These are phyloP conservation scores for Pyrenochaeta sp. DNA, from an alignment of 2,329 filamentous ascomycete species.

Conservation along the genomic window DNA sequence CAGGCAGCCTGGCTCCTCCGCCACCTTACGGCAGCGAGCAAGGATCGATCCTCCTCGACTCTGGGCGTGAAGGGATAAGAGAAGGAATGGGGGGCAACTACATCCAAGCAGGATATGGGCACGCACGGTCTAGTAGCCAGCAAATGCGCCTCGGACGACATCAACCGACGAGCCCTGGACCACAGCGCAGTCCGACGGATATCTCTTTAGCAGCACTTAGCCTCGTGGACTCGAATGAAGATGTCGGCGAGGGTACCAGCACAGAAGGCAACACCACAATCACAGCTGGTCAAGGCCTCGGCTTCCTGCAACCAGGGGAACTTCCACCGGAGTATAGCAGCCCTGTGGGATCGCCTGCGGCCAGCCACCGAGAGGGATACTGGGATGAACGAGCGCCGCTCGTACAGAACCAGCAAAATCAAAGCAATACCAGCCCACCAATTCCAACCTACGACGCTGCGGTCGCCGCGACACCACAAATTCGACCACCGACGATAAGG, in stretches of 20 bases:
- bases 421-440: conserved; percentile 61
- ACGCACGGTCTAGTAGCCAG: conserved; percentile 78
- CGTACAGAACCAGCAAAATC: conserved; percentile 35
- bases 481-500: conserved; percentile 31
- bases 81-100: conserved; percentile 62
- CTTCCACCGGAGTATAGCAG: conserved; percentile 61
- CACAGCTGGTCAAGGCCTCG: conserved; percentile 40
- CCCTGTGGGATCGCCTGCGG: conserved; percentile 55
- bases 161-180: conserved; percentile 85
- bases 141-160: conserved; percentile 74
- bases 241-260: conserved; percentile 77
- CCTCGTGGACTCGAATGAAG: conserved; percentile 70
- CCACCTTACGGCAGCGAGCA: conserved; percentile 97
- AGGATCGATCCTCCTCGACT: conserved; percentile 92
- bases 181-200: conserved; percentile 89
- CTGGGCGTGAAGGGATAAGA: conserved; percentile 67
- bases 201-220: conserved; percentile 91
- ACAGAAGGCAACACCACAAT: conserved; percentile 34
- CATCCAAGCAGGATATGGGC: conserved; percentile 61
- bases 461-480: conserved; percentile 69
- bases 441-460: conserved; percentile 87
- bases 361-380: conserved; percentile 43
- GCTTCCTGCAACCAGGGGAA: conserved; percentile 47
- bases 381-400: conserved; percentile 62
- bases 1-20: conserved; percentile 90